Evolutionary conservation across 176 grass and related monocot species (phyloP).

Genomic region (Saccharum officinarum): DNA sequence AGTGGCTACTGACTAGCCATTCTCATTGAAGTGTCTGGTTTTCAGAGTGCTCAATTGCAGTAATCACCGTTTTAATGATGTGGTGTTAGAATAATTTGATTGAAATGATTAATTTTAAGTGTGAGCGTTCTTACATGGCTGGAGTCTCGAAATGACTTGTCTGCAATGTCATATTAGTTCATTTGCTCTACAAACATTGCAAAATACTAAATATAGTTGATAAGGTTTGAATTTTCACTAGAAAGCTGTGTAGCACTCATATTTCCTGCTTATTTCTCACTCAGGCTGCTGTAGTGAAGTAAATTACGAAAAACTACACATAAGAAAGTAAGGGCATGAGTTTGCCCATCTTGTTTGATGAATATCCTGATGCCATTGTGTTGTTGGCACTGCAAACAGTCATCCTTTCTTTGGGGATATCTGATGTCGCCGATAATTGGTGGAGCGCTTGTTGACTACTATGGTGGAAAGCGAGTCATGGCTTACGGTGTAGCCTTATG

Average conservation of each 20-base stretch:
- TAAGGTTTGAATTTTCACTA: background rate
- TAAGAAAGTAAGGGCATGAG: background rate
- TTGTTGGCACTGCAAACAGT: slow-evolving; percentile 54
- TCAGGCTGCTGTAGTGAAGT: background rate
- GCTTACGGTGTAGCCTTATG: slow-evolving; percentile 87
- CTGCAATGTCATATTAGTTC: background rate
- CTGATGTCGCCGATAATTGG: slow-evolving; percentile 89
- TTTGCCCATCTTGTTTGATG: slow-evolving; percentile 20
- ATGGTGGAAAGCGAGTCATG: slow-evolving; percentile 93
- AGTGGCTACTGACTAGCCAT: background rate
- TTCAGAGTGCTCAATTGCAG: background rate
- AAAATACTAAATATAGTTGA: background rate
- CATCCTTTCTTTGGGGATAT: slow-evolving; percentile 98
- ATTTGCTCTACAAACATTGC: background rate
- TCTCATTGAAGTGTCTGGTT: background rate
- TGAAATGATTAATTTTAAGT: background rate
- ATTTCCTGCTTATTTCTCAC: background rate
- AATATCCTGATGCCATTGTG: slow-evolving; percentile 11
- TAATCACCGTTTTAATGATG: background rate
- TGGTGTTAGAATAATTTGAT: background rate
- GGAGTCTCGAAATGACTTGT: background rate
- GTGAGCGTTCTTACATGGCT: background rate
- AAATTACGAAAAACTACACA: background rate
- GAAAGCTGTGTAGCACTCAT: background rate
- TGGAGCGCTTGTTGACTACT: slow-evolving; percentile 86